These are phyloP conservation scores for Fusarium compactum DNA, from an alignment of 2,329 filamentous ascomycete species.

Conservation along the genomic window DNA sequence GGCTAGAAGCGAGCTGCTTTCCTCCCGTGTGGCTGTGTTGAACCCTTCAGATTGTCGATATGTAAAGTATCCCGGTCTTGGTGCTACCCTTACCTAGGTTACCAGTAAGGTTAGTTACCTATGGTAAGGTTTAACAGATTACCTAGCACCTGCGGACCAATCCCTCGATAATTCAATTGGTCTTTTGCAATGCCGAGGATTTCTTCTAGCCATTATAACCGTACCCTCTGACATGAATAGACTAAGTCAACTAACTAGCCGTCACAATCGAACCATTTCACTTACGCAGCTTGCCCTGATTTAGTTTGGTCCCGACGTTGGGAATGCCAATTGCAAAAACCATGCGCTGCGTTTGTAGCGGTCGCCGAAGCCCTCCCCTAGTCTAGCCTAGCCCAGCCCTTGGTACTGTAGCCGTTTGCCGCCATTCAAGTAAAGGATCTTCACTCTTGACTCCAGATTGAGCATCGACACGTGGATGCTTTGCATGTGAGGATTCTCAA, in stretches of 20 bases:
- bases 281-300: constrained; percentile 38
- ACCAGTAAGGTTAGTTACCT: background rate
- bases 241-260: constrained; percentile 15
- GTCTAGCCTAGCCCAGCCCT: constrained; percentile 8
- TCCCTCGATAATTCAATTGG: constrained; percentile 27
- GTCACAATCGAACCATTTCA: constrained; percentile 47
- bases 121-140: constrained; percentile 1
- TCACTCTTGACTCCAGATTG: constrained; percentile 29
- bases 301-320: constrained; percentile 35
- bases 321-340: constrained; percentile 39
- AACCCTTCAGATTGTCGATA: constrained; percentile 17
- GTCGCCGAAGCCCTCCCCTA: constrained; percentile 37
- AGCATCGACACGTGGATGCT: constrained; percentile 37
- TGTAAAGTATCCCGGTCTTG: constrained; percentile 17
- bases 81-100: constrained; percentile 13
- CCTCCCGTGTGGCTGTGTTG: constrained; percentile 39
- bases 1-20: constrained; percentile 25
- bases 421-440: constrained; percentile 33
- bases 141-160: constrained; percentile 9
- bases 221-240: constrained; percentile 15
- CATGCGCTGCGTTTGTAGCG: constrained; percentile 36
- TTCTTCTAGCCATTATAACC: constrained; percentile 15
- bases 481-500: constrained; percentile 26
- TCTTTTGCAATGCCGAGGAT: constrained; percentile 7
- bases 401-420: constrained; percentile 20